phyloP scores from a whole-genome alignment of 2,329 filamentous ascomycete species.

The Shiraia sp. region DNA sequence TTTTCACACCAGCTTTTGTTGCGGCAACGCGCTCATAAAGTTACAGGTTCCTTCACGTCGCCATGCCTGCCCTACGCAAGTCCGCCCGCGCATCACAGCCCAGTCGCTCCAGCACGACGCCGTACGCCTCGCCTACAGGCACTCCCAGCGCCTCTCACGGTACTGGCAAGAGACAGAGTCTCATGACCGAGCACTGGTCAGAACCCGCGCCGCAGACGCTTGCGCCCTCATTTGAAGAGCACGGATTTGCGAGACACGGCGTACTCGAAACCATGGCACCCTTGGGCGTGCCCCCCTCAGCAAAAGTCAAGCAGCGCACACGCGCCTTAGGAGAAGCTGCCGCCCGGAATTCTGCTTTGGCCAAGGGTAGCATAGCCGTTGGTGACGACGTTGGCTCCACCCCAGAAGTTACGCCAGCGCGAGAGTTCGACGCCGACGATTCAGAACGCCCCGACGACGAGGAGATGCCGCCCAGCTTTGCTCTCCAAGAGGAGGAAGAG shows the following conservation, averaged over 20 bases:
- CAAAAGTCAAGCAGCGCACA: slow-evolving; percentile 61
- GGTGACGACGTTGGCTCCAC: slow-evolving; percentile 50
- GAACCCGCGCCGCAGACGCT: slow-evolving; percentile 61
- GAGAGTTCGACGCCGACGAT: slow-evolving; percentile 45
- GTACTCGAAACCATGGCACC: slow-evolving; percentile 85
- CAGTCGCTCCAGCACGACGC: slow-evolving; percentile 40
- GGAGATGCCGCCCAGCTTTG: slow-evolving; percentile 32
- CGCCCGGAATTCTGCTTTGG: slow-evolving; percentile 46
- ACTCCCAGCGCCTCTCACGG: slow-evolving; percentile 31
- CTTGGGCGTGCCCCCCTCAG: slow-evolving; percentile 70
- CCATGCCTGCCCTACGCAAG: slow-evolving; percentile 46
- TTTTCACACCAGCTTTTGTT: slow-evolving; percentile 5
- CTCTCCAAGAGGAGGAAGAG: slow-evolving; percentile 48
- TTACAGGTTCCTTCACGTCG: slow-evolving; percentile 30
- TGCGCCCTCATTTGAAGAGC: slow-evolving; percentile 75
- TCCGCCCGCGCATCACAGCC: slow-evolving; percentile 37
- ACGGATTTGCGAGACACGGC: slow-evolving; percentile 72
- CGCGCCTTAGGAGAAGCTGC: slow-evolving; percentile 48
- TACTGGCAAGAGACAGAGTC: slow-evolving; percentile 40
- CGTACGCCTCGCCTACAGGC: slow-evolving; percentile 37
- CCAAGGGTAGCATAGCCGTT: slow-evolving; percentile 44
- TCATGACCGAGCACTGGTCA: slow-evolving; percentile 53
- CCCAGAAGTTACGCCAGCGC: slow-evolving; percentile 50
- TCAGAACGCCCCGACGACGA: slow-evolving; percentile 46
- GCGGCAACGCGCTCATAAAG: slow-evolving; percentile 36